Evolutionary conservation across 352 stramenopile species (phyloP), one percentile per base, ranked within the genome.

Genomic region (Pythium sp.): DNA sequence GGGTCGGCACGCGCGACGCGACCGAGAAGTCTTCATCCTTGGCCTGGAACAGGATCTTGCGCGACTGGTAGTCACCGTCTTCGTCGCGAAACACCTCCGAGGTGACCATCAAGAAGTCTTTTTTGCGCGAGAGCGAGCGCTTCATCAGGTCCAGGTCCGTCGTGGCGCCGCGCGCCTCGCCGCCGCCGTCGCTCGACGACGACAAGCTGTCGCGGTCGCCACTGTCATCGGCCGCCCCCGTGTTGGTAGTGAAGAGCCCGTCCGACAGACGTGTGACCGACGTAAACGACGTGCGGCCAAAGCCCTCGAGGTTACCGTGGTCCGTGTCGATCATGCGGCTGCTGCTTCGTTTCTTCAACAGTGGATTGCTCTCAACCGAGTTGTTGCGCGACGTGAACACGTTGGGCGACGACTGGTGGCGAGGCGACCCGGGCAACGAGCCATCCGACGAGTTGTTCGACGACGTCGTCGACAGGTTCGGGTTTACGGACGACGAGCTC

Each of bases 31-130:
- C 87, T 55, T 96, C 82, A 53, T 91, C 81, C n/a, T 77, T 80
- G 20, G 89, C 87, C 62, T 96, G 89, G 64, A 96, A 96, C 2
- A 96, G 72, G 72, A 96, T 92, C 66, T 96, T 96, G n/a, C 89
- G 85, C 30, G 84, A 87, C 66, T 96, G 89, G 62, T 91, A 95
- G 72, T 93, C 89, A 22, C 89, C 89, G 9, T 86, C 85, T 70
- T 95, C 82, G 62, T 90, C 80, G 60, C 87, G 87, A 51, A 96
- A 95, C n/a, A 96, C 89, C 59, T 96, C 87, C 0, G 86, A 94
- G 15, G 88, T 97, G 28, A 97, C 87, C 90, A 97, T 97, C 53
- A 97, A 72, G 56, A 97, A 97, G 67, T 97, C 90, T 46, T 95
- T 93, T 65, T 95, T 94, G 18, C 89, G 82, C 43, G 86, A 94